Percentiles rank a stretch among this genome's conserved stretches.
phyloP scores from a whole-genome alignment of 2,329 filamentous ascomycete genomes.

The Pestalotiopsis fici region DNA sequence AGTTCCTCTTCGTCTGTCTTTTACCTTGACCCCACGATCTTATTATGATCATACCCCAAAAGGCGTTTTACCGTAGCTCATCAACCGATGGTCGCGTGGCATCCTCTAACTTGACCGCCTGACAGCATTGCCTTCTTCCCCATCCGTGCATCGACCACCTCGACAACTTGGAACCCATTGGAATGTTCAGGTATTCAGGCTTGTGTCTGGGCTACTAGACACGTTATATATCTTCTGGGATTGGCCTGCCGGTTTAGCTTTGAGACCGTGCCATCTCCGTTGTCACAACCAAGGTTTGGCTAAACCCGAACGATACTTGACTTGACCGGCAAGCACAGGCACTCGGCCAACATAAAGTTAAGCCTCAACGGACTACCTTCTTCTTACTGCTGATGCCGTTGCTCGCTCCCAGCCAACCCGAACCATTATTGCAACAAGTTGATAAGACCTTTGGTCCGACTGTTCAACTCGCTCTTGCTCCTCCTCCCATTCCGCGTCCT shows the following conservation, averaged over 20 bases:
- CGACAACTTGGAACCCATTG: neutral
- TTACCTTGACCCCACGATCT: neutral
- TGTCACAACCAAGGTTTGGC: neutral
- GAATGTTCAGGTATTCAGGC: no score
- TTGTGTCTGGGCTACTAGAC: neutral
- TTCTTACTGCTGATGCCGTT: neutral
- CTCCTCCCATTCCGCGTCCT: neutral
- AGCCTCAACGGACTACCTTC: neutral
- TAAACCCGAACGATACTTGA: neutral
- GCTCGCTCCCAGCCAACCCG: neutral
- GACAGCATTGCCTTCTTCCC: slow-evolving; percentile 9
- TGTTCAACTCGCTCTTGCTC: neutral
- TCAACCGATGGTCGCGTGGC: slow-evolving; percentile 25
- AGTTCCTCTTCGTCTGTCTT: neutral
- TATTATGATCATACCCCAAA: neutral
- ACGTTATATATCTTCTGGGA: neutral
- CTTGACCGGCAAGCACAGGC: neutral
- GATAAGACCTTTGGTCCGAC: neutral
- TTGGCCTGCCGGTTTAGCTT: neutral
- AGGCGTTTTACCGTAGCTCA: neutral
- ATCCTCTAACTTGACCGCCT: slow-evolving; percentile 25
- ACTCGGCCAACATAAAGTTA: neutral
- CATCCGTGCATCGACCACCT: neutral
- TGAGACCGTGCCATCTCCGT: neutral
- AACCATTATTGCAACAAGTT: no score